phyloP scores from a whole-genome alignment of 2,329 filamentous ascomycete species.

The Cladophialophora bantiana region DNA sequence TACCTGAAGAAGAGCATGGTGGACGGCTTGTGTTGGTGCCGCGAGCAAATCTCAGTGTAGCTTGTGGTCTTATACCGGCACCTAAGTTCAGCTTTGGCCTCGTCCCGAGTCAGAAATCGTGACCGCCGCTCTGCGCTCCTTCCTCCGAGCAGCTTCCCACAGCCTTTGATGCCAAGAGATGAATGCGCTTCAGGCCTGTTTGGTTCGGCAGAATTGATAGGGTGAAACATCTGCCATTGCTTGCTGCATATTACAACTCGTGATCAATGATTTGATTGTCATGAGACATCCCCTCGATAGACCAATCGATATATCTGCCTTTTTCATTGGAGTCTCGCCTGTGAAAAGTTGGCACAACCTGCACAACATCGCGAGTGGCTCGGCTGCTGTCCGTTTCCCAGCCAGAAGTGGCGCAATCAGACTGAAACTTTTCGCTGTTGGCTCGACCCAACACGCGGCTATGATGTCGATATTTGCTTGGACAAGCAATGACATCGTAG shows the following conservation, averaged over 20 bases:
- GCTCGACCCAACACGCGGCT: background rate
- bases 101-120: background rate
- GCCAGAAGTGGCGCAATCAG: slow-evolving; percentile 4
- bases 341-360: background rate
- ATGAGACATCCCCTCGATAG: background rate
- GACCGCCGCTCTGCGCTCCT: background rate
- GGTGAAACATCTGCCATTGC: background rate
- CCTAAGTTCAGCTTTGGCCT: background rate
- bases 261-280: background rate
- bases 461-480: slow-evolving; percentile 16
- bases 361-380: slow-evolving; percentile 11
- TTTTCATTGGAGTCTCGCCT: background rate
- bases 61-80: background rate
- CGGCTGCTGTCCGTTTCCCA: slow-evolving; percentile 1
- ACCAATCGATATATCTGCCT: background rate
- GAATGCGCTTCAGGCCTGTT: background rate
- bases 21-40: background rate
- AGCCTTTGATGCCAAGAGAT: background rate
- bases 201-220: background rate
- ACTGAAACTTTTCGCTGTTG: slow-evolving; percentile 9
- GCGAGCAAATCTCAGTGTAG: background rate
- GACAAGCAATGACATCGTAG: background rate
- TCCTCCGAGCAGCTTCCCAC: background rate
- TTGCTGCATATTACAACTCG: too few species aligned
- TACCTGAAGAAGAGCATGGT: slow-evolving; percentile 37